phyloP scores from a whole-genome alignment of 306 rosid species.

The Myrica gale region DNA sequence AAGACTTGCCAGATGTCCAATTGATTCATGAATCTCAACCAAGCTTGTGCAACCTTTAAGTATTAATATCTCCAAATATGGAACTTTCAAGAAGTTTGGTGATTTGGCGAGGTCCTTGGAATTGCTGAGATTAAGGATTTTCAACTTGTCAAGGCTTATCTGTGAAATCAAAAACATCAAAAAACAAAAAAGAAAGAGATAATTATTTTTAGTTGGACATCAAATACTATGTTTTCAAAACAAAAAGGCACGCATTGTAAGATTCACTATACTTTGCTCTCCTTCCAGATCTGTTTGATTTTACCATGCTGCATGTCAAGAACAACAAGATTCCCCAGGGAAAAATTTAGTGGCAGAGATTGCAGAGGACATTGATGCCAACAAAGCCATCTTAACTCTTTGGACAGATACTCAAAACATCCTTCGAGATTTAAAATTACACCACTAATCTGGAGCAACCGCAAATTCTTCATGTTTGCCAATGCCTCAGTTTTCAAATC shows the following conservation, averaged over 20 bases:
- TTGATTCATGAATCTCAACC: background rate
- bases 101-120: background rate
- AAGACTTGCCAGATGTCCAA: background rate
- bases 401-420: background rate
- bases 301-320: background rate
- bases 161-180: background rate
- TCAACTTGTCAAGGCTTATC: background rate
- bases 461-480: background rate
- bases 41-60: background rate
- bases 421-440: background rate
- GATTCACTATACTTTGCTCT: background rate
- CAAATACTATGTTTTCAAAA: background rate
- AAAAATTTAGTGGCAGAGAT: background rate
- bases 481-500: background rate
- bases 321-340: background rate
- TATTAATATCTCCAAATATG: background rate
- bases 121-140: background rate
- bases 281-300: background rate
- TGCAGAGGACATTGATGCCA: background rate
- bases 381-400: background rate
- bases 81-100: background rate
- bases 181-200: background rate
- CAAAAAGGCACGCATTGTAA: background rate
- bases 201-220: background rate
- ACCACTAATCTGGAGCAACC: background rate